These are phyloP conservation scores for Naganishia friedmannii DNA, from an alignment of 768 basidiomycete species.

Conservation along the genomic window DNA sequence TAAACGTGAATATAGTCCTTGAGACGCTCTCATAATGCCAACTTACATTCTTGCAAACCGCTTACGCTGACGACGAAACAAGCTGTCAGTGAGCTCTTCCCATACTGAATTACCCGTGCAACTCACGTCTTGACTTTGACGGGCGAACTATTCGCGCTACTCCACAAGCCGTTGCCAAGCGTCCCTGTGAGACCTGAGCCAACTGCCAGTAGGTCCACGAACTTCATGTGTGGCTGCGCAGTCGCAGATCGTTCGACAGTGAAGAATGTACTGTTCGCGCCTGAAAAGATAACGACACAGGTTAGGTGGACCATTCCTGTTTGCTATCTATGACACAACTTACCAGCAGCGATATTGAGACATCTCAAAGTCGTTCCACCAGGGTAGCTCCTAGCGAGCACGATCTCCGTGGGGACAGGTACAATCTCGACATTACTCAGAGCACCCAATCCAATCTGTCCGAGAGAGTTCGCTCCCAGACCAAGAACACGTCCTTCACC, in stretches of 20 bases:
- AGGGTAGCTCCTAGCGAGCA: conserved; percentile 64
- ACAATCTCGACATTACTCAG: conserved; percentile 66
- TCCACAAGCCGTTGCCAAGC: conserved; percentile 58
- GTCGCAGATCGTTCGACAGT: conserved; percentile 61
- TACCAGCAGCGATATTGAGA: conserved; percentile 65
- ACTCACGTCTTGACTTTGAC: conserved; percentile 64
- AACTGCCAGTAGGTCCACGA: conserved; percentile 65
- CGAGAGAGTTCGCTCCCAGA: conserved; percentile 85
- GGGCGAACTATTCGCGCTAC: conserved; percentile 68
- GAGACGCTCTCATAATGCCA: background rate
- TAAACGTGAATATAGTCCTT: background rate
- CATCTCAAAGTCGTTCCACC: conserved; percentile 62
- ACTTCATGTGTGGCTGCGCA: conserved; percentile 38
- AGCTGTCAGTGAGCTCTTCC: background rate
- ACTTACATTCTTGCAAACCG: conserved; percentile 68
- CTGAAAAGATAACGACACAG: conserved; percentile 50
- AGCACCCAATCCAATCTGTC: conserved; percentile 76
- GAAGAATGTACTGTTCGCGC: conserved; percentile 75
- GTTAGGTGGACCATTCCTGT: conserved; percentile 14
- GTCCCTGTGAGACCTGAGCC: conserved; percentile 78
- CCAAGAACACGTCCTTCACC: conserved; percentile 70
- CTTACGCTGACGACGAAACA: conserved; percentile 57
- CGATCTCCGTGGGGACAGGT: conserved; percentile 77
- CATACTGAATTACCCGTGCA: background rate
- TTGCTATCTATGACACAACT: conserved; percentile 32